Evolutionary conservation across 1,139 yeast genomes (phyloP).

Genomic region (Saccharomyces hybrid): DNA sequence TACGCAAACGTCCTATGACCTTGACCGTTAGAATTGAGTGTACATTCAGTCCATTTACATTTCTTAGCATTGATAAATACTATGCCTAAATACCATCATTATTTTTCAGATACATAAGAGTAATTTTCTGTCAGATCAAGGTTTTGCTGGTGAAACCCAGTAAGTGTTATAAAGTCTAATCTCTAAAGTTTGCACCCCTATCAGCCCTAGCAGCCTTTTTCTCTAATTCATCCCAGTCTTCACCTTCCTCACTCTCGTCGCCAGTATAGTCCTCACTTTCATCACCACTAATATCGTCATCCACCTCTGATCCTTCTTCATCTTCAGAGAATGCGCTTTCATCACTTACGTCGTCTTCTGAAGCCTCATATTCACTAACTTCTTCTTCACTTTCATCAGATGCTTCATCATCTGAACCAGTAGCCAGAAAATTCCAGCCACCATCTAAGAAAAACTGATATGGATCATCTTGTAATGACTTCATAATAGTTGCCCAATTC

Average conservation of each 20-base stretch:
- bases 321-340: slow-evolving; percentile 57
- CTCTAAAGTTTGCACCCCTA: slow-evolving; percentile 29
- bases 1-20: too few relatives aligned
- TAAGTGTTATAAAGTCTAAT: slow-evolving; percentile 8
- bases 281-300: slow-evolving; percentile 34
- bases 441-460: slow-evolving; percentile 90
- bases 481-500: slow-evolving; percentile 95
- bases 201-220: slow-evolving; percentile 50
- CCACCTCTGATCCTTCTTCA: slow-evolving; percentile 40
- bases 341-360: slow-evolving; percentile 60
- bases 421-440: slow-evolving; percentile 90
- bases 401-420: slow-evolving; percentile 56
- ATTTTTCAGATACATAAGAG: not conserved
- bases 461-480: slow-evolving; percentile 86
- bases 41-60: not conserved
- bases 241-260: slow-evolving; percentile 51
- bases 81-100: not conserved
- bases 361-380: slow-evolving; percentile 36
- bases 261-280: slow-evolving; percentile 48
- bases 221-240: slow-evolving; percentile 71
- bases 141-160: too few relatives aligned
- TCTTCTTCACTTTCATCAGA: slow-evolving; percentile 49
- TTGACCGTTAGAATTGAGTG: too few relatives aligned
- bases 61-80: not conserved
- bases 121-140: too few relatives aligned